Evolutionary conservation across 2,329 filamentous ascomycete species (phyloP).

Genomic region (Diaporthe citriasiana): DNA sequence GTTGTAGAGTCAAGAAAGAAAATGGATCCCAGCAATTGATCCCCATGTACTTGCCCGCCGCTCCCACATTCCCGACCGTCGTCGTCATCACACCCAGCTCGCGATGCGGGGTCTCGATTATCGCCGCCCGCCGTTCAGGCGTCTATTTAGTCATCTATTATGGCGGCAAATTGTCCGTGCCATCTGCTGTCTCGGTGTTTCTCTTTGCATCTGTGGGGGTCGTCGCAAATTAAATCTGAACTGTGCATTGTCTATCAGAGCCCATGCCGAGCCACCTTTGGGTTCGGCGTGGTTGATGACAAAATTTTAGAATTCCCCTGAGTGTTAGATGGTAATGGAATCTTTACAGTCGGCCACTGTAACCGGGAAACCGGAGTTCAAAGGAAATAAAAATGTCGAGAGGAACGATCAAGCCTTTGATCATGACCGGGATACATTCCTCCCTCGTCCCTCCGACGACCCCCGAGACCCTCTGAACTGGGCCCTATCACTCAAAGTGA

Average conservation of each 20-base stretch:
- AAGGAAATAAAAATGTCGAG: neutral
- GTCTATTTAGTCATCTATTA: neutral
- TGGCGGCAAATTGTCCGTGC: no score
- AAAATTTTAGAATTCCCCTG: neutral
- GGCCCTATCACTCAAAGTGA: constrained; percentile 32
- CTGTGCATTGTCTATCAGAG: no score
- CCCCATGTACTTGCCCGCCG: neutral
- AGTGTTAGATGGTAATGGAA: neutral
- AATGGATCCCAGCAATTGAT: neutral
- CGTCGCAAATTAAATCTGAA: neutral
- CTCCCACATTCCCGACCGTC: neutral
- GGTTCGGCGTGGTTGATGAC: neutral
- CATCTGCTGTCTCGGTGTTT: neutral
- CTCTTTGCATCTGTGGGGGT: neutral
- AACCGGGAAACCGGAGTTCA: constrained; percentile 2
- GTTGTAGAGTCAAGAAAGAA: neutral
- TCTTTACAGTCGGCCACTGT: neutral
- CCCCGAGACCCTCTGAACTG: constrained; percentile 34
- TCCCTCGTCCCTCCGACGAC: constrained; percentile 27
- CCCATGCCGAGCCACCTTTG: neutral
- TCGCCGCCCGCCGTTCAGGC: neutral
- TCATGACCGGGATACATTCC: constrained; percentile 21
- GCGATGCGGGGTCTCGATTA: constrained; percentile 27
- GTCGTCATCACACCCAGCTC: constrained; percentile 9
- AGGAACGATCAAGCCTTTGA: constrained; percentile 9